Conservation (phyloP, 2,329 filamentous ascomycete species). For the Alternaria triticina region DNA sequence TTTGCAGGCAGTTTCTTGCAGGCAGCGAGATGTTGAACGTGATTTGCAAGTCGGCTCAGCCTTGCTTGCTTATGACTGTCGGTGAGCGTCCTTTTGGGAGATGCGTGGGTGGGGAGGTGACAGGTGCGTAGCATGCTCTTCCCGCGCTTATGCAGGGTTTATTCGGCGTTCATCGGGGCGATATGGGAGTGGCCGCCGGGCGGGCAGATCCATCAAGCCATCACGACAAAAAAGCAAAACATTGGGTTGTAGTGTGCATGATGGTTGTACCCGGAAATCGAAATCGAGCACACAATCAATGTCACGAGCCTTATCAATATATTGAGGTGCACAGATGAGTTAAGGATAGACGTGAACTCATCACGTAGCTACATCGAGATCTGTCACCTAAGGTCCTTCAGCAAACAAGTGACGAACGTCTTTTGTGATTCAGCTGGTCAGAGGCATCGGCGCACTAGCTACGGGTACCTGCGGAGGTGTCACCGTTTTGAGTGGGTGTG, state of each 20-base stretch:
- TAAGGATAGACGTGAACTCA: not conserved
- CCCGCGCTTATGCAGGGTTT: slow-evolving; percentile 22
- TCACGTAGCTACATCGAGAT: not conserved
- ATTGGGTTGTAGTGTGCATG: no score
- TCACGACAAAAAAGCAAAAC: not conserved
- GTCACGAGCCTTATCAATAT: not conserved
- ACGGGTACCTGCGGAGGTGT: slow-evolving; percentile 5
- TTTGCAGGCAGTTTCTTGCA: not conserved
- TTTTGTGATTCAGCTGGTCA: not conserved
- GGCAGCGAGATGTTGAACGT: not conserved
- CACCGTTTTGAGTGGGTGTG: not conserved
- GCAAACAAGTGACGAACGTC: not conserved
- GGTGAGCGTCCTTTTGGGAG: not conserved
- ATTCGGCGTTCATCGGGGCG: not conserved
- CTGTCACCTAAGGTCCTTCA: not conserved
- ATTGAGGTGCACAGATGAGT: not conserved
- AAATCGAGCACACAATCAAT: not conserved
- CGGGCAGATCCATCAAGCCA: not conserved
- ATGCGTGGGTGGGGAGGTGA: not conserved
- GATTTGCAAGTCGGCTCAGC: not conserved
- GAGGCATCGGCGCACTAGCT: not conserved
- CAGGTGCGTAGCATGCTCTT: not conserved
- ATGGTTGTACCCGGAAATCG: not conserved
- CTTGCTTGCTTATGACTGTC: not conserved
- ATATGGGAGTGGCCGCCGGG: not conserved